phyloP scores from a whole-genome alignment of 805 yeast genomes.

The Sugiyamaella chiloensis region DNA sequence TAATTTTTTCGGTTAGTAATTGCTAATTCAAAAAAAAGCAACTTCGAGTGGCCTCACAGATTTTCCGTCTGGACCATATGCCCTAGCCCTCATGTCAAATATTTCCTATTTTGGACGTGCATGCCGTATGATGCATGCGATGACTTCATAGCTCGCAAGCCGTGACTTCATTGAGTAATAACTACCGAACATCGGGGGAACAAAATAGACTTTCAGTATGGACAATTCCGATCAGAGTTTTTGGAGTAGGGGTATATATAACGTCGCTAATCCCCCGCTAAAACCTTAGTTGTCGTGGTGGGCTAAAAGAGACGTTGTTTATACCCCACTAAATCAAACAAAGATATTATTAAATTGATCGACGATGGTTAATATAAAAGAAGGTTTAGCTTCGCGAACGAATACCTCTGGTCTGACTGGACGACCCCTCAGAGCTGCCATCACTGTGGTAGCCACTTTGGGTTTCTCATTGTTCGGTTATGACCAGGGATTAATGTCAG shows the following conservation, averaged over 20 bases:
- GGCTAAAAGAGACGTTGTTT: background rate
- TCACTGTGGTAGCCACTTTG: constrained; percentile 58
- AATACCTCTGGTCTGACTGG: constrained; percentile 59
- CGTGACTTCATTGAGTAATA: background rate
- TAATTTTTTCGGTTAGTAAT: no score
- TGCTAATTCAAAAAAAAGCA: no score
- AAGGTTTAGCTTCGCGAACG: constrained; percentile 31
- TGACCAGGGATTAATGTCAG: constrained; percentile 71
- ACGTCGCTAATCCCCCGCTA: constrained; percentile 3
- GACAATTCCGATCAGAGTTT: no score
- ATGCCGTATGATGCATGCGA: constrained; percentile 2
- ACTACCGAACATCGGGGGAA: no score
- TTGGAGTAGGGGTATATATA: no score
- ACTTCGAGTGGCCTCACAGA: no score
- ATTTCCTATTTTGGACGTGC: background rate
- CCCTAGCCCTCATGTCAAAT: constrained; percentile 1
- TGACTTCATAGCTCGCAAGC: constrained; percentile 2
- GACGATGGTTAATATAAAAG: constrained; percentile 2
- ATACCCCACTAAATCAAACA: background rate
- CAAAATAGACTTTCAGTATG: background rate
- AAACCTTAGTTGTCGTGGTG: background rate
- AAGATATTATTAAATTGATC: background rate
- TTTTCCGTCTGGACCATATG: no score
- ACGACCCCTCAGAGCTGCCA: constrained; percentile 43
- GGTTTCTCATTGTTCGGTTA: constrained; percentile 73